Evolutionary conservation across 768 basidiomycete genomes (phyloP).

Genomic region (Xerocomus brunneocitrinus): DNA sequence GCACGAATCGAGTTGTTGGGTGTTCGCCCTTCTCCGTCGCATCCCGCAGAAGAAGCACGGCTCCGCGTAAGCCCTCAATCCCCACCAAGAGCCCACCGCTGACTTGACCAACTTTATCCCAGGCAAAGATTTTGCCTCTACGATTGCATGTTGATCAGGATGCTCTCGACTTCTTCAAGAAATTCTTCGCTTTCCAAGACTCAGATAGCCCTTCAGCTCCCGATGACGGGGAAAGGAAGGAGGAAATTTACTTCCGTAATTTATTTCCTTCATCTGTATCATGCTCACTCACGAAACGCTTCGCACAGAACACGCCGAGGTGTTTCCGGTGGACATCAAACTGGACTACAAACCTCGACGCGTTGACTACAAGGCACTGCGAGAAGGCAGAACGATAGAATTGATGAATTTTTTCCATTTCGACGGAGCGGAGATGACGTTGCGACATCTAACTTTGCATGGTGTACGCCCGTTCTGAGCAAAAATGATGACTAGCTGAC

Average conservation of each 20-base stretch:
- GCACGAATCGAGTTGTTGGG: slow-evolving; percentile 76
- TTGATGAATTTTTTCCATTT: slow-evolving; percentile 99
- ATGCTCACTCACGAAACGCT: slow-evolving; percentile 1
- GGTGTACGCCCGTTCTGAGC: slow-evolving; percentile 59
- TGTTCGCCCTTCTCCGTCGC: slow-evolving; percentile 66
- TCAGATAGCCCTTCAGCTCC: slow-evolving; percentile 37
- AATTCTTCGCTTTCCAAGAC: slow-evolving; percentile 88
- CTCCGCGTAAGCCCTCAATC: slow-evolving; percentile 44
- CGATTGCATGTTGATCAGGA: slow-evolving; percentile 97
- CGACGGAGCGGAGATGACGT: slow-evolving; percentile 96
- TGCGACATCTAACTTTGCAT: slow-evolving; percentile 85
- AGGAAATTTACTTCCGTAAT: slow-evolving; percentile 74
- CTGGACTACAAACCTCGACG: slow-evolving; percentile 98
- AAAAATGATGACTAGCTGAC: slow-evolving; percentile 8
- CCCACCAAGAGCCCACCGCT: not conserved
- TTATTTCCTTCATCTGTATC: slow-evolving; percentile 1
- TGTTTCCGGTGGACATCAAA: slow-evolving; percentile 93
- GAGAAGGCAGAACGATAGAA: slow-evolving; percentile 89
- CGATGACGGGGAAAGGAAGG: slow-evolving; percentile 31
- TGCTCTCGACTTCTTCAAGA: slow-evolving; percentile 95
- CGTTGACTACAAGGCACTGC: slow-evolving; percentile 88
- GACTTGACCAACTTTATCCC: not conserved
- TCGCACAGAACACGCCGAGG: slow-evolving; percentile 78
- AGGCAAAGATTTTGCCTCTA: slow-evolving; percentile 90
- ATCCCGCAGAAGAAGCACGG: slow-evolving; percentile 70